phyloP scores from a whole-genome alignment of 202 grass and related monocot genomes.

The Zoysia matrella region DNA sequence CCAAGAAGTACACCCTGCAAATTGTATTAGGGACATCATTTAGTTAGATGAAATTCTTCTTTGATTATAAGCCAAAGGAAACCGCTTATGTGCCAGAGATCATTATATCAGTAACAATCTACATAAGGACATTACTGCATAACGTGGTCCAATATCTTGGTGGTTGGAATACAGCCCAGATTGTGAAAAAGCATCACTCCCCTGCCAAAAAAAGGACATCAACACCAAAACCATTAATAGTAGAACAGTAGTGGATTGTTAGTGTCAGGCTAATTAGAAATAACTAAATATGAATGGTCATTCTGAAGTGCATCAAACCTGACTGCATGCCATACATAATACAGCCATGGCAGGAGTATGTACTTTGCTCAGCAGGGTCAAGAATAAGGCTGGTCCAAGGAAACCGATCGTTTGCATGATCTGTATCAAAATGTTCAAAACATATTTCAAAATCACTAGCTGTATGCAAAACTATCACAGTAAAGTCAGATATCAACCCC shows the following conservation, averaged over 20 bases:
- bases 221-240: constrained; percentile 19
- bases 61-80: constrained; percentile 7
- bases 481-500: constrained; percentile 10
- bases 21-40: constrained; percentile 30
- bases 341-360: constrained; percentile 80
- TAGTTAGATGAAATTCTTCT: constrained; percentile 32
- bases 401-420: constrained; percentile 99
- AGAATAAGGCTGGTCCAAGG: constrained; percentile 92
- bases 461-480: background rate
- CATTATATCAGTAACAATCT: constrained; percentile 25
- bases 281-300: constrained; percentile 17
- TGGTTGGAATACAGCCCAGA: too few relatives aligned
- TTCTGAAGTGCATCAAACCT: constrained; percentile 62
- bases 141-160: constrained; percentile 95
- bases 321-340: constrained; percentile 97
- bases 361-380: constrained; percentile 82
- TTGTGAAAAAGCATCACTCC: constrained; percentile 95
- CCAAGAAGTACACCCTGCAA: constrained; percentile 88
- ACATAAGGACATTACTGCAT: constrained; percentile 63
- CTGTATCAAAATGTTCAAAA: constrained; percentile 36
- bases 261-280: constrained; percentile 3
- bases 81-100: constrained; percentile 3
- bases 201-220: constrained; percentile 53
- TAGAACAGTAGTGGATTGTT: background rate
- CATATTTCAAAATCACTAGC: constrained; percentile 31